phyloP scores from a whole-genome alignment of 169 alveolate species.

The Plasmodium reichenowi region DNA sequence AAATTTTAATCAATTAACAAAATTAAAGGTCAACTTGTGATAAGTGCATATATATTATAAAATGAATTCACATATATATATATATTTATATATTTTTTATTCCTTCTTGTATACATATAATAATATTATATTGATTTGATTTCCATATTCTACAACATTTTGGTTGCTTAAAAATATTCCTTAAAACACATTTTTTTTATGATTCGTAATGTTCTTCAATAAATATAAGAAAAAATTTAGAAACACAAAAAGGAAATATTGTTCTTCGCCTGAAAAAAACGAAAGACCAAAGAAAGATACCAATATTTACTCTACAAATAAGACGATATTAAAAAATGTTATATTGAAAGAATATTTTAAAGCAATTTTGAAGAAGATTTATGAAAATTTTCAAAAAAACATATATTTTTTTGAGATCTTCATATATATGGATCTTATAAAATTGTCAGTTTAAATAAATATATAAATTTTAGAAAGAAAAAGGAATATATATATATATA shows the following conservation, averaged over 20 bases:
- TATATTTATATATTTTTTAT: too few relatives aligned
- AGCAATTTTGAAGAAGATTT: slow-evolving; percentile 29
- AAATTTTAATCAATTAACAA: too few relatives aligned
- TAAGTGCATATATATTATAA: too few relatives aligned
- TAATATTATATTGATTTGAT: too few relatives aligned
- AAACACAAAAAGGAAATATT: slow-evolving; percentile 68
- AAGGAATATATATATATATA: background rate
- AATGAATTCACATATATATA: too few relatives aligned
- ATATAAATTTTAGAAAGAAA: background rate
- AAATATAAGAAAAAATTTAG: slow-evolving; percentile 38
- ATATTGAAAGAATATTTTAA: slow-evolving; percentile 55
- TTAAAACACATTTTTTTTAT: too few relatives aligned
- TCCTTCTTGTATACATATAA: too few relatives aligned
- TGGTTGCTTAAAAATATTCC: too few relatives aligned
- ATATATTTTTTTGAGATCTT: slow-evolving; percentile 52
- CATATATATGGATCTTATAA: slow-evolving; percentile 56
- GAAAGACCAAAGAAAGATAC: slow-evolving; percentile 4
- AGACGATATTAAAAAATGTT: slow-evolving; percentile 29
- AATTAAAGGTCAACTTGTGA: too few relatives aligned
- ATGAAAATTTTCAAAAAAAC: slow-evolving; percentile 43
- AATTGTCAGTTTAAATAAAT: slow-evolving; percentile 33
- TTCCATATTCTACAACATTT: too few relatives aligned
- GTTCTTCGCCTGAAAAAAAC: slow-evolving; percentile 17
- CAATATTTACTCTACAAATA: background rate
- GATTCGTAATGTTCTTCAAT: slow-evolving; percentile 27